phyloP scores from a whole-genome alignment of 2,329 filamentous ascomycete genomes.

The Colletotrichum horii region DNA sequence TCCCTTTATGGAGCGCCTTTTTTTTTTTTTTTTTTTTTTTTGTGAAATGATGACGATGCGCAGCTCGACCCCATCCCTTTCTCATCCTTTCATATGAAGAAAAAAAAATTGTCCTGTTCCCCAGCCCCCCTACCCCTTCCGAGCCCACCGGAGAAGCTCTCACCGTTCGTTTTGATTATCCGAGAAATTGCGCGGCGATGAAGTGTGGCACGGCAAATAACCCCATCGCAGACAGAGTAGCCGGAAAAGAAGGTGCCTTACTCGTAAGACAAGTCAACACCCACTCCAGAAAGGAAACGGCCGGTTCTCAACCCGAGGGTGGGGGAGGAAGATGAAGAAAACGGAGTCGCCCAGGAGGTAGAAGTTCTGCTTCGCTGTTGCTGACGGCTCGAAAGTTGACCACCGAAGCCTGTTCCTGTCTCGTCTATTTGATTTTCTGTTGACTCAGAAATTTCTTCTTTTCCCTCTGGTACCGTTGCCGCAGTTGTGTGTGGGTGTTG shows the following conservation, averaged over 20 bases:
- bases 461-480: background rate
- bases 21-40: no score
- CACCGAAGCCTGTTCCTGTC: background rate
- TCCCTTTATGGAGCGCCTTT: background rate
- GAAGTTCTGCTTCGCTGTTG: background rate
- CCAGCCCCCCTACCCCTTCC: background rate
- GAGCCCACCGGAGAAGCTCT: background rate
- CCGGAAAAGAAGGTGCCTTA: background rate
- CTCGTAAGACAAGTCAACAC: background rate
- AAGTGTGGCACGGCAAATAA: background rate
- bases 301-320: background rate
- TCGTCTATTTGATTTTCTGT: background rate
- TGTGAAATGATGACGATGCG: background rate
- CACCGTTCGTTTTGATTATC: background rate
- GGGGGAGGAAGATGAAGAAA: background rate
- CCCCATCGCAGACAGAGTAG: background rate
- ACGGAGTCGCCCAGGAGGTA: background rate
- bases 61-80: background rate
- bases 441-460: background rate
- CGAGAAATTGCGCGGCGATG: background rate
- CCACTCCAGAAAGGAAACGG: background rate
- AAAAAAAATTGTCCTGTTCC: background rate
- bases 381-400: background rate
- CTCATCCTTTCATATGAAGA: background rate
- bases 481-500: background rate